phyloP scores from a whole-genome alignment of 164 flowering plant species.

The Tinospora cordifolia region DNA sequence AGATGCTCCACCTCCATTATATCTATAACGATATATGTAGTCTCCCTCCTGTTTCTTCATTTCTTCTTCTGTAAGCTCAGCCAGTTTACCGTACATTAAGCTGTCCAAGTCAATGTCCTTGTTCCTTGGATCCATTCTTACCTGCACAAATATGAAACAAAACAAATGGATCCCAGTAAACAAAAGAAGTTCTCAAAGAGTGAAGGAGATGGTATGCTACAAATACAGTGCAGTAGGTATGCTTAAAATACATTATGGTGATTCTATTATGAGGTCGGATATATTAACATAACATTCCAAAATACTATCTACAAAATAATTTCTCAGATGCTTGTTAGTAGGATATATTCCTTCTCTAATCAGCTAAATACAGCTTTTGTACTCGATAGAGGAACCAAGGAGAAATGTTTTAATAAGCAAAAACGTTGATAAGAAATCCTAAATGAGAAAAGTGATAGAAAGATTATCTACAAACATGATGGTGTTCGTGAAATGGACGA shows the following conservation, averaged over 20 bases:
- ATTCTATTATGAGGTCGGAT: not conserved
- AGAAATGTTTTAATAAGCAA: not conserved
- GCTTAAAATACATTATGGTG: too few relatives aligned
- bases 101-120: slow-evolving; percentile 71
- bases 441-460: too few relatives aligned
- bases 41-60: slow-evolving; percentile 83
- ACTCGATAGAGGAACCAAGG: not conserved
- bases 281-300: not conserved
- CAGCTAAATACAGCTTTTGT: not conserved
- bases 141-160: slow-evolving; percentile 36
- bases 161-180: not conserved
- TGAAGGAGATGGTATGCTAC: not conserved
- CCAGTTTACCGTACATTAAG: slow-evolving; percentile 55
- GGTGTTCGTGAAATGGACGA: too few relatives aligned
- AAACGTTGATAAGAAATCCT: not conserved
- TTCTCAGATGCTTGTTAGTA: not conserved
- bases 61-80: slow-evolving; percentile 60
- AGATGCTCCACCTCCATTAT: slow-evolving; percentile 97
- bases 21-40: slow-evolving; percentile 82
- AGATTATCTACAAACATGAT: too few relatives aligned
- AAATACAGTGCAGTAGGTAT: not conserved
- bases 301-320: not conserved
- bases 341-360: not conserved
- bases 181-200: not conserved
- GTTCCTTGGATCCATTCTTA: slow-evolving; percentile 91